phyloP scores from a whole-genome alignment of 331 rosid genomes.

The Pyracantha coccinea region DNA sequence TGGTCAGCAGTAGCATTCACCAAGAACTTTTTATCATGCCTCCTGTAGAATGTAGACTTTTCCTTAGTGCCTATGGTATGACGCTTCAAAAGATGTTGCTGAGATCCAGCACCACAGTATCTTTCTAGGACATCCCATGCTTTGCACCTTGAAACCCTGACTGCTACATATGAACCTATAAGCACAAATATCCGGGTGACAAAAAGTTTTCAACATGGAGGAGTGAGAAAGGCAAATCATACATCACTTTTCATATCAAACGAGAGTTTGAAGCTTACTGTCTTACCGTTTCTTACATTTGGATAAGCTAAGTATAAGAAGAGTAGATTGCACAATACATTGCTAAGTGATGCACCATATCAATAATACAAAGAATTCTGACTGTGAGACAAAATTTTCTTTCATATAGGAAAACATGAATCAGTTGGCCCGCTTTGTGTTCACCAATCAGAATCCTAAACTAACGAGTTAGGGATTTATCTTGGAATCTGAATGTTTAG shows the following conservation, averaged over 20 bases:
- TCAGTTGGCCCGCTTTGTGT: neutral
- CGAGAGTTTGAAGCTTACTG: neutral
- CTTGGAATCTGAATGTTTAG: neutral
- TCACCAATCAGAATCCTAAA: neutral
- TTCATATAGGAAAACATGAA: neutral
- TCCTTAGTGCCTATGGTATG: constrained; percentile 19
- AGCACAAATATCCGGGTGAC: constrained; percentile 4
- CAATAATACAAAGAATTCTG: neutral
- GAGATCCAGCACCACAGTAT: constrained; percentile 18
- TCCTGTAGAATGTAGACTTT: constrained; percentile 15
- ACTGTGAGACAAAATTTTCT: neutral
- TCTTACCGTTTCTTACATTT: neutral
- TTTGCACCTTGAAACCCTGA: constrained; percentile 31
- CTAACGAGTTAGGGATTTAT: neutral
- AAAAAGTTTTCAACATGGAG: constrained; percentile 4
- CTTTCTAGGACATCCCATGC: constrained; percentile 29
- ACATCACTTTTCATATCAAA: neutral
- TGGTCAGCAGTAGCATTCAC: constrained; percentile 62
- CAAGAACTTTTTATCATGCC: constrained; percentile 16
- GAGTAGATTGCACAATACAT: neutral
- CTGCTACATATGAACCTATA: constrained; percentile 32
- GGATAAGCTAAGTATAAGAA: neutral
- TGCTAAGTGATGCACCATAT: neutral
- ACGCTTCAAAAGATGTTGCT: constrained; percentile 16
- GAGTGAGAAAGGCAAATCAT: neutral